phyloP scores from a whole-genome alignment of 331 rosid genomes.

The Acacia pycnantha region DNA sequence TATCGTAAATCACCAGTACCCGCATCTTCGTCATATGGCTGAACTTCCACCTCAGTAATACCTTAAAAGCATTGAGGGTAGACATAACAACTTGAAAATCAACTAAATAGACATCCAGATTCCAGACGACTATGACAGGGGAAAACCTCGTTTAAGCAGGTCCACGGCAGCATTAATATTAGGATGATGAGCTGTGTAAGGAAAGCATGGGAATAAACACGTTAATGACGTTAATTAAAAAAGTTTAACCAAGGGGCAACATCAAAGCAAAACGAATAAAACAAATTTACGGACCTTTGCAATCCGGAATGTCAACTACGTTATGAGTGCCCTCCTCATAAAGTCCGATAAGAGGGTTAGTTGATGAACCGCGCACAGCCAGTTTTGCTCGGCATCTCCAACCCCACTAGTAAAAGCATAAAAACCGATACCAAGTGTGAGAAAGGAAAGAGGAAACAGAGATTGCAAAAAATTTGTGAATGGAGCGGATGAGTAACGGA shows the following conservation, averaged over 20 bases:
- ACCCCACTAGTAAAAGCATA: conserved; percentile 50
- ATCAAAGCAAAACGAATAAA: neutral
- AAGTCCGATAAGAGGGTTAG: conserved; percentile 71
- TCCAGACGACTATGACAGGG: neutral
- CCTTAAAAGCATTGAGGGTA: conserved; percentile 38
- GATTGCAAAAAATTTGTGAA: neutral
- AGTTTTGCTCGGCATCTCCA: conserved; percentile 95
- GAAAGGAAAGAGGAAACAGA: neutral
- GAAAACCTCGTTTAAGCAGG: conserved; percentile 66
- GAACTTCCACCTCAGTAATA: conserved; percentile 56
- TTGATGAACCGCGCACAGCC: conserved; percentile 77
- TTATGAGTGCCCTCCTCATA: conserved; percentile 91
- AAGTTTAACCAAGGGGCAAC: neutral
- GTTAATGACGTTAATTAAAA: neutral
- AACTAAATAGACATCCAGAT: neutral
- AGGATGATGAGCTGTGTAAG: conserved; percentile 86
- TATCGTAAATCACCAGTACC: conserved; percentile 84
- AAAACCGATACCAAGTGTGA: neutral
- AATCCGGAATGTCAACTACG: conserved; percentile 76
- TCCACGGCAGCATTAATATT: conserved; percentile 80
- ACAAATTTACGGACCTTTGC: conserved; percentile 54
- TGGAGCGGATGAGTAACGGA: neutral
- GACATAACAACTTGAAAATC: conserved; percentile 2
- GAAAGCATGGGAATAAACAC: conserved; percentile 16
- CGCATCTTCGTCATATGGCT: conserved; percentile 86